Evolutionary conservation across 2,329 filamentous ascomycete species (phyloP).

Genomic region (Orbilia oligospora): DNA sequence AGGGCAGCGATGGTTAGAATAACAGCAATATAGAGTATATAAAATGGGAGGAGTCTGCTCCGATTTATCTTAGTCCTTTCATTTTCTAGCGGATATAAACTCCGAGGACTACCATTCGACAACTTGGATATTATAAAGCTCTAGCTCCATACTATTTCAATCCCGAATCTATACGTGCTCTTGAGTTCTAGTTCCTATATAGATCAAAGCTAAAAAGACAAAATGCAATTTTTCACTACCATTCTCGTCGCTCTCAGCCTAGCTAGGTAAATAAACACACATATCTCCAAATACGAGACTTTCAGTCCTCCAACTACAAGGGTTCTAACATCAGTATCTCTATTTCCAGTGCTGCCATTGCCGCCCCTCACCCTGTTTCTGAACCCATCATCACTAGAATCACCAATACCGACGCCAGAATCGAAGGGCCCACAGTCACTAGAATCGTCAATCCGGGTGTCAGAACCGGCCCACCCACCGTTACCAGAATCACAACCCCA

Average conservation of each 20-base stretch:
- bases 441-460: background rate
- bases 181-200: background rate
- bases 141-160: background rate
- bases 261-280: conserved; percentile 24
- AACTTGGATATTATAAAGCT: background rate
- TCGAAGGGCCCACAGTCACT: conserved; percentile 26
- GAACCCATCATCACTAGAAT: conserved; percentile 3
- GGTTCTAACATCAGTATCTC: background rate
- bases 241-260: conserved; percentile 35
- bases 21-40: background rate
- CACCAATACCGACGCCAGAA: conserved; percentile 9
- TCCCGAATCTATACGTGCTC: background rate
- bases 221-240: conserved; percentile 40
- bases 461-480: background rate
- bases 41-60: background rate
- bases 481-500: conserved; percentile 8
- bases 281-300: background rate
- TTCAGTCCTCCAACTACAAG: background rate
- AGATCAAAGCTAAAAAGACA: background rate
- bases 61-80: background rate
- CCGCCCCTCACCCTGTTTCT: conserved; percentile 11
- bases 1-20: too few relatives aligned
- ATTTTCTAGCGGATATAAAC: background rate
- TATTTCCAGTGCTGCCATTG: conserved; percentile 32
- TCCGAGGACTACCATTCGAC: background rate